A percentile compares a stretch with the other conserved stretches of the same genome.
Conservation (phyloP, 352 stramenopile genomes). For the Pythium sukuiense region DNA sequence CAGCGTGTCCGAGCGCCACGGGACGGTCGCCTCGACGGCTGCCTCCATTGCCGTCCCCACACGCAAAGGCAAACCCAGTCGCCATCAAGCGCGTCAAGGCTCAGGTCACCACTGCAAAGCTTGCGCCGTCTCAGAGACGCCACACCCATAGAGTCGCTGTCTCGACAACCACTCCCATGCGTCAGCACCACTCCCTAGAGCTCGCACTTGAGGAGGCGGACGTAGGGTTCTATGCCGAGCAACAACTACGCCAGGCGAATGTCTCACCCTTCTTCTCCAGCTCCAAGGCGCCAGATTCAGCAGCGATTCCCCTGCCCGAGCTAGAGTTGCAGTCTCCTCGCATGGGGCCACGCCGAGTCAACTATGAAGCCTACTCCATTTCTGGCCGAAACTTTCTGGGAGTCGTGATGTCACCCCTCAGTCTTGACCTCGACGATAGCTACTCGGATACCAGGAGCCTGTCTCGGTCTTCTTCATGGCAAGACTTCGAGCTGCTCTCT, state of each 20-base stretch:
- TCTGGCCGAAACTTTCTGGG: neutral
- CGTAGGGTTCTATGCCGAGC: slow-evolving; percentile 22
- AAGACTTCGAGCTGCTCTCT: slow-evolving; percentile 10
- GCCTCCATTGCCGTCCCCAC: neutral
- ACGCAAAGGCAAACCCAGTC: neutral
- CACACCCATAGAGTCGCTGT: neutral
- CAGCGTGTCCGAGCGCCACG: neutral
- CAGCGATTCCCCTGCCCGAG: neutral
- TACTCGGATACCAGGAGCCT: neutral
- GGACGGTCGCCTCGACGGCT: neutral
- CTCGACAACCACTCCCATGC: neutral
- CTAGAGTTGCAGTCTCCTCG: neutral
- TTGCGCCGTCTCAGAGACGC: neutral
- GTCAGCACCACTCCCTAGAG: slow-evolving; percentile 24
- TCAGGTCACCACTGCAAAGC: neutral
- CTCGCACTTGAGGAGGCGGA: slow-evolving; percentile 47
- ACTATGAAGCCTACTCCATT: neutral
- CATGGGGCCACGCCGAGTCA: neutral
- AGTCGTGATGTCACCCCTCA: neutral
- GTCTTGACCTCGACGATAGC: slow-evolving; percentile 4
- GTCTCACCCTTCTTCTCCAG: slow-evolving; percentile 43
- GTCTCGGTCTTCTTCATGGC: slow-evolving; percentile 5
- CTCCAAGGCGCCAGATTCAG: slow-evolving; percentile 16
- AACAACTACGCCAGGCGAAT: slow-evolving; percentile 32
- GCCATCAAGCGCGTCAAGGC: neutral